These are phyloP conservation scores for Kondoa subrosea DNA, from an alignment of 768 basidiomycete species.

Conservation along the genomic window DNA sequence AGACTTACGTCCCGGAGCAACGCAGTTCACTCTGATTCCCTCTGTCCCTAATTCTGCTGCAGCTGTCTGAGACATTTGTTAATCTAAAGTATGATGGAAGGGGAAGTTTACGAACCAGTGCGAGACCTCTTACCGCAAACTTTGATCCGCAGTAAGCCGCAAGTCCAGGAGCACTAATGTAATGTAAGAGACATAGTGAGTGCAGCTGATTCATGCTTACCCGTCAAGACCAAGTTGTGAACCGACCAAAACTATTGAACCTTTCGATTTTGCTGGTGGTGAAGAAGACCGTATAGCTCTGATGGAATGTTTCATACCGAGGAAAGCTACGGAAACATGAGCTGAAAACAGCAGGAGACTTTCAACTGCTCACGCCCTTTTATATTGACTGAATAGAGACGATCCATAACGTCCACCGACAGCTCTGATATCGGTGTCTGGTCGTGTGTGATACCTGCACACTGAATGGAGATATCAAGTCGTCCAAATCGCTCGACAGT, in stretches of 20 bases:
- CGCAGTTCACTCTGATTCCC: slow-evolving; percentile 7
- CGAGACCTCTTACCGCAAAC: slow-evolving; percentile 10
- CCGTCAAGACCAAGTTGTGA: slow-evolving; percentile 8
- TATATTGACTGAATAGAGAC: neutral
- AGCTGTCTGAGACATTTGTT: neutral
- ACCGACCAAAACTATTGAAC: neutral
- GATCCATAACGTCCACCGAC: neutral
- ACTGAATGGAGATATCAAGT: neutral
- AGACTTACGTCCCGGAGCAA: neutral
- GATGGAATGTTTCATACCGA: neutral
- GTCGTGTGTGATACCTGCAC: neutral
- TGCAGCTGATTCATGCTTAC: neutral
- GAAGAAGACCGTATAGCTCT: slow-evolving; percentile 2
- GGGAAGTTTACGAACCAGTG: neutral
- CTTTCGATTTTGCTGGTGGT: neutral
- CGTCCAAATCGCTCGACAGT: neutral
- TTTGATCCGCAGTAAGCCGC: slow-evolving; percentile 7
- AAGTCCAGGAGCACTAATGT: neutral
- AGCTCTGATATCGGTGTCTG: neutral
- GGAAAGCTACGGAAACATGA: neutral
- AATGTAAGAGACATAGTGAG: neutral
- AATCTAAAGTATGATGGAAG: neutral
- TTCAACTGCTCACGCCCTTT: neutral
- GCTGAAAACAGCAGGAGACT: neutral
- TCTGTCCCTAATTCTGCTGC: slow-evolving; percentile 6